Conservation (phyloP, 2,329 filamentous ascomycete species). For the Dactylellina sp. region DNA sequence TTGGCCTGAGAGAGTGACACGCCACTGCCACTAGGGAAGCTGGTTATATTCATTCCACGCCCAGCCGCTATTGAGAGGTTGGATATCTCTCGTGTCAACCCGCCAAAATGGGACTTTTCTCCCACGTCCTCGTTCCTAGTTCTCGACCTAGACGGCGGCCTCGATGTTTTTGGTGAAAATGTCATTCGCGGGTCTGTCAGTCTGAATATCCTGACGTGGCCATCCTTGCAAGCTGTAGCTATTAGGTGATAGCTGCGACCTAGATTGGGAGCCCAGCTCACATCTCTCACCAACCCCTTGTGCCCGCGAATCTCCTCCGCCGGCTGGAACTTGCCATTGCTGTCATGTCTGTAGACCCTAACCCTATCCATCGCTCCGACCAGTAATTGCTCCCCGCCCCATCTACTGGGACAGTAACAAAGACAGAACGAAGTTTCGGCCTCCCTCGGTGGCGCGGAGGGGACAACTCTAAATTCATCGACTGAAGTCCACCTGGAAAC, state of each 20-base stretch:
- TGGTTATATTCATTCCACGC: conserved; percentile 24
- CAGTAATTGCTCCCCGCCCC: conserved; percentile 69
- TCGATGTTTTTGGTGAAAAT: conserved; percentile 44
- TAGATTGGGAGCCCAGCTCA: conserved; percentile 92
- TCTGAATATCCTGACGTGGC: conserved; percentile 87
- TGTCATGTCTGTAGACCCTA: conserved; percentile 78
- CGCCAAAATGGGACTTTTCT: conserved; percentile 54
- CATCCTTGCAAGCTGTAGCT: conserved; percentile 92
- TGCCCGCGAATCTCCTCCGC: conserved; percentile 81
- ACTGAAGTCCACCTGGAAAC: conserved; percentile 60
- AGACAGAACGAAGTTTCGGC: conserved; percentile 60
- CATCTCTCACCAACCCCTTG: conserved; percentile 81
- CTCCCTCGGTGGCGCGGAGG: conserved; percentile 58
- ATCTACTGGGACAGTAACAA: conserved; percentile 59
- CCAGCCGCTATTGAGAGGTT: conserved; percentile 47
- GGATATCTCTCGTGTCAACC: conserved; percentile 45
- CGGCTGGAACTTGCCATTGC: conserved; percentile 83
- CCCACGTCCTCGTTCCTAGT: conserved; percentile 30
- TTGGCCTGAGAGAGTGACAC: conserved; percentile 42
- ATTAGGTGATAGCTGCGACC: conserved; percentile 90
- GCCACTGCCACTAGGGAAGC: conserved; percentile 41
- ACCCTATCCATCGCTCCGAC: conserved; percentile 88
- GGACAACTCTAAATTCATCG: conserved; percentile 59
- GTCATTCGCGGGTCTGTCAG: conserved; percentile 64
- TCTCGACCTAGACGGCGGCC: conserved; percentile 51